Percentiles rank a stretch among this genome's conserved stretches.
Evolutionary conservation across 306 rosid genomes (phyloP).

Genomic region (Medicago truncatula): MtrunA17r5.0-ANR NC_053044.1:27062501-27063000

Average conservation of each 20-base stretch:
- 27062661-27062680: background rate
- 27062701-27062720: conserved; percentile 77
- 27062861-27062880: conserved; percentile 73
- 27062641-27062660: conserved; percentile 41
- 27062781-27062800: conserved; percentile 62
- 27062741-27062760: conserved; percentile 81
- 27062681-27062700: conserved; percentile 58
- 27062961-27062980: background rate
- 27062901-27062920: conserved; percentile 83
- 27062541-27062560: no score
- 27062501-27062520: no score
- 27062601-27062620: no score
- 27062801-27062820: conserved; percentile 82
- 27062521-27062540: no score
- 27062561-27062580: no score
- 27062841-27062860: conserved; percentile 76
- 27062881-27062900: conserved; percentile 70
- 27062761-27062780: conserved; percentile 65
- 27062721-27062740: conserved; percentile 66
- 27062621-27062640: conserved; percentile 37
- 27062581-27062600: no score
- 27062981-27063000: no score
- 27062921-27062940: conserved; percentile 69
- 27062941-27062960: conserved; percentile 52
- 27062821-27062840: conserved; percentile 70